Base-by-base conservation (phyloP, 805 yeast species). In the Metschnikowia chrysomelidarum region DNA sequence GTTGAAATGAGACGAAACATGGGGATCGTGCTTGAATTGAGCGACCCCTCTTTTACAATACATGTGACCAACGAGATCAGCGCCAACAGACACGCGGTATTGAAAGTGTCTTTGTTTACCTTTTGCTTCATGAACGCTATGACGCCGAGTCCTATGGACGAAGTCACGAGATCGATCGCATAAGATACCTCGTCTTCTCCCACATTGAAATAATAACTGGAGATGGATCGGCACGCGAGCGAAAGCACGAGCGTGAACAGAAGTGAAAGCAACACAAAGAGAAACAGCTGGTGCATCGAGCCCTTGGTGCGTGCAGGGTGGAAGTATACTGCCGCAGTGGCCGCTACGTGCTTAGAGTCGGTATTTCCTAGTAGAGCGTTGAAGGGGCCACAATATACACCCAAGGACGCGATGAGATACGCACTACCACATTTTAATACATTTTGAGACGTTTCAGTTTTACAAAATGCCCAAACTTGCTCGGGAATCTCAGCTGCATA, bases 321-420 rank as follows among this genome's bases (percentile, higher is more conserved):
- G 64, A 87, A 86, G 57, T 87, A 87, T 2, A 86, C 93, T 1
- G 86, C 82, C 7, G 82, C 82, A 0, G 95, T 87, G 24, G 94
- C 87, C 3, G 82, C 79, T 44, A 84, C 73, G 62, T 86, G 95
- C 54, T 86, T 86, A 8, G 83, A 77, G 57, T 83, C 89, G 17
- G 84, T 70, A 22, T 60, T 54, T 0, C 94, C 94, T 27, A 84
- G 53, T 2, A 77, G 41, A 12, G 57, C 48, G 8, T 79, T 69
- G 29, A 80, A 60, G 1, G 73, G 61, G 1, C 69, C 51, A 47
- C 69, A 70, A 55, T 81, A 84, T 12, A 86, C 93, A 1, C 80
- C 85, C 38, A 83, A 51, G 0, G 94, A 81, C 1, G 88, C 91
- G 1, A 85, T 40, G 7, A 81, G 61, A 52, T 87, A 87, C 1